These are phyloP conservation scores for Blumeria graminis DNA, from an alignment of 2,329 filamentous ascomycete genomes.

Conservation along the genomic window DNA sequence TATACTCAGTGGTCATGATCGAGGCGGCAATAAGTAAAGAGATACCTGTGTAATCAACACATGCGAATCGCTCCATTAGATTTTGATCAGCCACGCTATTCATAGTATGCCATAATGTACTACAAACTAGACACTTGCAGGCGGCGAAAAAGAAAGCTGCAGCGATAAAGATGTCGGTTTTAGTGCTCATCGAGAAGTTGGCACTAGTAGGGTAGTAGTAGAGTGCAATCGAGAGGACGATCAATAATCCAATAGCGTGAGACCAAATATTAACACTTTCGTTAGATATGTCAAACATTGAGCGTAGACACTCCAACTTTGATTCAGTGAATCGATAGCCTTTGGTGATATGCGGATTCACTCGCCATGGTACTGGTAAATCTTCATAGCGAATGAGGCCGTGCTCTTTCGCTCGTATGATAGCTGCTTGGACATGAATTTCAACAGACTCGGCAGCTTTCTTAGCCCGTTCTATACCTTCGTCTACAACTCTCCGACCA, in stretches of 20 bases:
- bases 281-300: slow-evolving; percentile 67
- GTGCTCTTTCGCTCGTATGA: slow-evolving; percentile 49
- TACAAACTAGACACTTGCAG: slow-evolving; percentile 84
- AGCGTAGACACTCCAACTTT: slow-evolving; percentile 69
- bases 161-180: slow-evolving; percentile 71
- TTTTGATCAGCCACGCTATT: slow-evolving; percentile 80
- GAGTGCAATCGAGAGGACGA: slow-evolving; percentile 73
- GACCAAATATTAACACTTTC: slow-evolving; percentile 98
- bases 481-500: slow-evolving; percentile 56
- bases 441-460: slow-evolving; percentile 63
- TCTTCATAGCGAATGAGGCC: slow-evolving; percentile 77
- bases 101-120: slow-evolving; percentile 96
- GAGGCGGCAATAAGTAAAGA: slow-evolving; percentile 83
- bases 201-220: slow-evolving; percentile 82
- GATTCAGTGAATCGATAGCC: slow-evolving; percentile 90
- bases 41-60: slow-evolving; percentile 95
- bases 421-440: slow-evolving; percentile 60
- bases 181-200: slow-evolving; percentile 71
- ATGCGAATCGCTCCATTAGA: slow-evolving; percentile 84
- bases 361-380: slow-evolving; percentile 72
- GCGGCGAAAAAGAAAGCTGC: slow-evolving; percentile 92
- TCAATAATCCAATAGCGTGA: slow-evolving; percentile 66
- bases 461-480: slow-evolving; percentile 59
- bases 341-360: slow-evolving; percentile 77
- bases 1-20: slow-evolving; percentile 97